Percentiles rank a stretch among this genome's conserved stretches.
Evolutionary conservation across 1,139 yeast genomes (phyloP).

Genomic region (Blastobotrys niveus): DNA sequence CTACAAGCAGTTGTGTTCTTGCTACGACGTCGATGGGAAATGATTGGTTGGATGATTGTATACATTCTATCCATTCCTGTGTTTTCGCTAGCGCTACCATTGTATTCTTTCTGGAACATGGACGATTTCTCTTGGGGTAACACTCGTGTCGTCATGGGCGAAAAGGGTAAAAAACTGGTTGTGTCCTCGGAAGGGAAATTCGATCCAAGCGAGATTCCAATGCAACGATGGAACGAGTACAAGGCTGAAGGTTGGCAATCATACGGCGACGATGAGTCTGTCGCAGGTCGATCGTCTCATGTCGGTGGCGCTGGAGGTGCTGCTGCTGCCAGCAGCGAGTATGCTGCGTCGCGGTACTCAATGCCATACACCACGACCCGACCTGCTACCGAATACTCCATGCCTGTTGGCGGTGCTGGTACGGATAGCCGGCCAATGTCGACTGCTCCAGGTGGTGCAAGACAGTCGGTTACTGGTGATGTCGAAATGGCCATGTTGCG

Average conservation of each 20-base stretch:
- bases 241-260: slow-evolving; percentile 34
- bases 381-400: slow-evolving; percentile 10
- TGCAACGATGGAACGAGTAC: slow-evolving; percentile 38
- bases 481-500: slow-evolving; percentile 26
- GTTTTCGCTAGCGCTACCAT: slow-evolving; percentile 37
- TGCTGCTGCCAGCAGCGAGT: slow-evolving; percentile 10
- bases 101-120: slow-evolving; percentile 42
- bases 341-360: slow-evolving; percentile 16
- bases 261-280: slow-evolving; percentile 19
- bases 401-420: slow-evolving; percentile 1
- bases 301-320: no score
- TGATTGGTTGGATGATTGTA: slow-evolving; percentile 43
- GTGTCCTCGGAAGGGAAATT: slow-evolving; percentile 38
- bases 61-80: slow-evolving; percentile 39
- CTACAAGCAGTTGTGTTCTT: slow-evolving; percentile 38
- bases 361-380: slow-evolving; percentile 11
- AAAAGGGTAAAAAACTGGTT: slow-evolving; percentile 36
- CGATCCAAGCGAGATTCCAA: slow-evolving; percentile 39
- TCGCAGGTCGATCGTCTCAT: slow-evolving; percentile 14
- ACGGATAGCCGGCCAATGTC: slow-evolving; percentile 12
- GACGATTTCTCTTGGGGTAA: slow-evolving; percentile 44
- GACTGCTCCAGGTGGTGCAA: slow-evolving; percentile 14
- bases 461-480: slow-evolving; percentile 18
- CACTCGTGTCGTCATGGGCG: slow-evolving; percentile 41
- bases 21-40: slow-evolving; percentile 40